Evolutionary conservation across 352 stramenopile species (phyloP), one percentile per base, ranked within the genome.

Genomic region (Phytopythium boreale): DNA sequence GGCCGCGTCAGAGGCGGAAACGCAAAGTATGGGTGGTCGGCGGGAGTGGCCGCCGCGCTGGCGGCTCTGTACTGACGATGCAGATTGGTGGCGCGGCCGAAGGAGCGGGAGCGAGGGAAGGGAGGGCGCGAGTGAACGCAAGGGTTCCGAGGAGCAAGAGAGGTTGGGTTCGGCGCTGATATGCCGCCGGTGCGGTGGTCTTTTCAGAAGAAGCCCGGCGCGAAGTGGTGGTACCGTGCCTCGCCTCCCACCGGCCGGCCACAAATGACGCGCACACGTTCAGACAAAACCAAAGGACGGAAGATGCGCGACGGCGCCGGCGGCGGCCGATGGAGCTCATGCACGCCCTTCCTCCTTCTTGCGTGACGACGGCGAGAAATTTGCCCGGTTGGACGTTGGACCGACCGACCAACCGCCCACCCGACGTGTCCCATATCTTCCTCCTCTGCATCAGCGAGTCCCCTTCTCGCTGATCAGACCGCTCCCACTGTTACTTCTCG

Each of bases 1-100:
- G 37, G 6, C 15, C 12, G 27, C 43, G 43, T 55, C 44, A 49
- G 22, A 55, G 44, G 10, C 46, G 29, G 59, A 64, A 64, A 64
- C 59, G 59, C 59, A 64, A 64, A 59, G 34, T 44, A 43, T 50
- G 44, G 44, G 43, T 56, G 57, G 57, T 55, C 49, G 24, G 24
- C 49, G 11, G 19, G 43, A 10, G 5, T 12, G 19, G 22, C 47
- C 11, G 47, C 20, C 44, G 9, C 20, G 24, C 47, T 53, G 47
- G 22, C 47, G 47, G 22, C 47, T 53, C 47, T 53, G 47, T 31
- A 53, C 47, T 22, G 47, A 29, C 44, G 19, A 49, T 20, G 37
- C 37, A 11, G 37, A 44, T 44, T 44, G 19, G 43, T 51, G 44
- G 44, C n/a, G 44, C 19, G 41, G 37, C 37, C 9, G 0, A 19